Evolutionary conservation across 345 rosid species (phyloP).

Genomic region (Brassica napus): DNA sequence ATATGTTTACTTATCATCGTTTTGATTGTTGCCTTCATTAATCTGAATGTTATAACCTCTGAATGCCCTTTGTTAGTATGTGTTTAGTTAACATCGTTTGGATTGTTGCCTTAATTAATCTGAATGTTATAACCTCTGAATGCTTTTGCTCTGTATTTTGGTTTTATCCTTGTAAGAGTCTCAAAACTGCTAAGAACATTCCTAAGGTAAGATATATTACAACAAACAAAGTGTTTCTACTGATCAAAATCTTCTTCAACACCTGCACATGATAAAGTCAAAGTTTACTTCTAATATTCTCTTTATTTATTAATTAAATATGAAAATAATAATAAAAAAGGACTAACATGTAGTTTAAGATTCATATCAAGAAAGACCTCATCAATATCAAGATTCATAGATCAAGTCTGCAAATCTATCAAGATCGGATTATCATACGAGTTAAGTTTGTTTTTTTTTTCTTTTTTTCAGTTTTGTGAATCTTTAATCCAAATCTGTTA

Average conservation of each 20-base stretch:
- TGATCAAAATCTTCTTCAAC: background rate
- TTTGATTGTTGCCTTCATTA: conserved; percentile 2
- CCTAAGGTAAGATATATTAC: background rate
- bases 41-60: background rate
- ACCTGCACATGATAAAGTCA: background rate
- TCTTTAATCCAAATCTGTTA: background rate
- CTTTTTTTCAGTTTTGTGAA: background rate
- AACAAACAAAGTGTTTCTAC: background rate
- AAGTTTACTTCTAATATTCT: background rate
- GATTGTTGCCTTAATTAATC: conserved; percentile 7
- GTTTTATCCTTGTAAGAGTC: background rate
- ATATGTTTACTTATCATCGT: background rate
- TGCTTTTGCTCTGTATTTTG: background rate
- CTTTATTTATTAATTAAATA: background rate
- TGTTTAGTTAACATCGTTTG: background rate
- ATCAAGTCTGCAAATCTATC: background rate
- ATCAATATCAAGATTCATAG: conserved; percentile 3
- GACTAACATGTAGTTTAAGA: background rate
- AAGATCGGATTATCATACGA: background rate
- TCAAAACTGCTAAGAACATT: background rate
- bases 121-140: background rate
- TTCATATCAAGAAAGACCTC: background rate
- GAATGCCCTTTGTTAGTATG: background rate
- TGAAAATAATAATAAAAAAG: background rate
- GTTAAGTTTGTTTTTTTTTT: background rate